These are phyloP conservation scores for Gynochthodes officinalis DNA, from an alignment of 257 asterid genomes.

Conservation along the genomic window DNA sequence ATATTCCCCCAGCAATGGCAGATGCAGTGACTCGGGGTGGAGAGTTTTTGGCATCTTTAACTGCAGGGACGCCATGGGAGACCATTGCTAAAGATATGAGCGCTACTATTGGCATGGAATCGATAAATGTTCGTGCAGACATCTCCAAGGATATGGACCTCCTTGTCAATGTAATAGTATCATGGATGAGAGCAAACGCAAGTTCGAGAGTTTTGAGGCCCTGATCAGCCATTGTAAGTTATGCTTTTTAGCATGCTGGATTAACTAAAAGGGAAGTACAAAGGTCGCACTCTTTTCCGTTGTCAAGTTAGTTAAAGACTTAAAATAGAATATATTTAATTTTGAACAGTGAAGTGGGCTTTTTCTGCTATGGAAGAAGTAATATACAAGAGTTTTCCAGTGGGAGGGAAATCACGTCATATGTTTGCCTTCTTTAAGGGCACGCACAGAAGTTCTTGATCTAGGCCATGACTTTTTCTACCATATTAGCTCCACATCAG, in stretches of 20 bases:
- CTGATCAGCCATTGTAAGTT: neutral
- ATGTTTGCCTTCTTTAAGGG: no score
- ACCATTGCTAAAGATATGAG: conserved; percentile 75
- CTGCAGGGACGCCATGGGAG: conserved; percentile 99
- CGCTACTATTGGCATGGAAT: conserved; percentile 48
- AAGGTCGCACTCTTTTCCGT: neutral
- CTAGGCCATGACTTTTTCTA: no score
- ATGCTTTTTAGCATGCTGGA: neutral
- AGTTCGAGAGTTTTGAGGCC: conserved; percentile 48
- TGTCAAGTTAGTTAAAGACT: neutral
- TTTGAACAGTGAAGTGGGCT: no score
- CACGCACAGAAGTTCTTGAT: no score
- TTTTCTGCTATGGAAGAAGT: no score
- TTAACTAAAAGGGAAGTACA: neutral
- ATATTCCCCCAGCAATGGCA: conserved; percentile 92
- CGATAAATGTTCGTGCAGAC: conserved; percentile 47
- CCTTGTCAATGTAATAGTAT: conserved; percentile 57
- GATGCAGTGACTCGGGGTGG: conserved; percentile 90
- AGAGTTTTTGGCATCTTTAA: conserved; percentile 62
- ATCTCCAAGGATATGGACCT: conserved; percentile 58
- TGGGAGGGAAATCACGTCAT: no score
- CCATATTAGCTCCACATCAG: no score
- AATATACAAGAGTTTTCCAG: no score
- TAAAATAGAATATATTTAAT: no score
- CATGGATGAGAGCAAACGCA: conserved; percentile 74